Evolutionary conservation across 192 early-diverging fungal species (phyloP), one percentile per base, ranked within the genome.

Genomic region (Gamsiella multidivaricata): DNA sequence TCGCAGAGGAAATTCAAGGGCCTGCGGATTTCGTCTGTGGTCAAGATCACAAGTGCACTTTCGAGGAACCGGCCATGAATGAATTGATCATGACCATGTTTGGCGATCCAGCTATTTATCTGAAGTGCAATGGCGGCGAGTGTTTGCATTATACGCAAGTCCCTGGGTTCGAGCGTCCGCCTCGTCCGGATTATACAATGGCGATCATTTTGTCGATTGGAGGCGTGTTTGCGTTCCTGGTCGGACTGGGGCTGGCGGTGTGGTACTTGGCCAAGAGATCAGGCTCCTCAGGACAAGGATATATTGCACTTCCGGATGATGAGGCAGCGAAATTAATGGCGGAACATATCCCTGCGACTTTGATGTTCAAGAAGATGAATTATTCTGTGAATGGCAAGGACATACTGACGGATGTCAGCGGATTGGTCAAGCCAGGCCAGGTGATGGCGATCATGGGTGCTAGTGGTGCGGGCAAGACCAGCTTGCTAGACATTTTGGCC

Each of bases 381-480:
- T 94, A 94, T 70, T 53, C 42, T 1, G 82, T 91, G 8, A 78
- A 64, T 18, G 81, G 80, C 0, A 88, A 84, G 34, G 69, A 75
- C 22, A 66, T 82, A 5, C 60, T 82, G 31, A 37, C 33, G 11
- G 84, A 84, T 12, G 88, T 96, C 4, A 85, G 85, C 25, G 96
- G 96, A 31, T 70, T 89, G 20, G 93, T 94, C 7, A 81, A 86
- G 18, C 91, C 95, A 0, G 96, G 96, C 47, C 86, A 97, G 64
- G 88, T 98, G 9, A 89, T 96, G 87, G 96, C 95, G 14, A 93
- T 98, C 34, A 92, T 98, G 87, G 96, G 95, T 8, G 92, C 91
- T 11, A 95, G 94, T 22, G 94, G 94, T 5, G 96, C 96, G 0
- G 96, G 96, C 12, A 98, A 98, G 74, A 95, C 96, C 14, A 95